phyloP scores from a whole-genome alignment of 164 flowering plant genomes.

The Vitis cinerea region DNA sequence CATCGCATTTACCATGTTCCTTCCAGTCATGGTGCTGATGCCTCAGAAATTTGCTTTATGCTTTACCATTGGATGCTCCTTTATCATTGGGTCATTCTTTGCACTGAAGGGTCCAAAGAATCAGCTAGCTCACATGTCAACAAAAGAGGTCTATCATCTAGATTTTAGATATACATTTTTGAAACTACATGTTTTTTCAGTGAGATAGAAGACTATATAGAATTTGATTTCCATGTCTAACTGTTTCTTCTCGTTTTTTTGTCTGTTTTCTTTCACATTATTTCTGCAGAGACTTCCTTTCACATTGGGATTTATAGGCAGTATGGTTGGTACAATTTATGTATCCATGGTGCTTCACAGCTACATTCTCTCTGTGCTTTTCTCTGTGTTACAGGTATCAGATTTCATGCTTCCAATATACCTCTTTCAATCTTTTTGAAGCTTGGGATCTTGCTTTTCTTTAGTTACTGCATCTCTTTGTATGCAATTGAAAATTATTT shows the following conservation, averaged over 20 bases:
- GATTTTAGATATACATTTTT: not conserved
- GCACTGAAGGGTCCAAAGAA: constrained; percentile 86
- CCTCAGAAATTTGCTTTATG: constrained; percentile 97
- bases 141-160: constrained; percentile 63
- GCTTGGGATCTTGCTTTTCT: not conserved
- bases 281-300: constrained; percentile 86
- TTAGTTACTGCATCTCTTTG: not conserved
- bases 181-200: not conserved
- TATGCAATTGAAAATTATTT: not conserved
- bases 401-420: not conserved
- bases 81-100: constrained; percentile 83
- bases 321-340: constrained; percentile 88
- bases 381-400: constrained; percentile 82
- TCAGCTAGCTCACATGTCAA: constrained; percentile 90
- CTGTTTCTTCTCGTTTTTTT: not conserved
- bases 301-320: constrained; percentile 73
- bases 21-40: constrained; percentile 93
- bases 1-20: constrained; percentile 94
- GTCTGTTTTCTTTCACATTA: not conserved
- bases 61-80: constrained; percentile 85
- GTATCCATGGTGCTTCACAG: constrained; percentile 97
- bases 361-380: constrained; percentile 83
- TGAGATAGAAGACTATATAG: not conserved
- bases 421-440: no score
- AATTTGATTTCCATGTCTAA: not conserved